phyloP scores from a whole-genome alignment of 1,284 basidiomycete genomes.

The Retiboletus fuscus region DNA sequence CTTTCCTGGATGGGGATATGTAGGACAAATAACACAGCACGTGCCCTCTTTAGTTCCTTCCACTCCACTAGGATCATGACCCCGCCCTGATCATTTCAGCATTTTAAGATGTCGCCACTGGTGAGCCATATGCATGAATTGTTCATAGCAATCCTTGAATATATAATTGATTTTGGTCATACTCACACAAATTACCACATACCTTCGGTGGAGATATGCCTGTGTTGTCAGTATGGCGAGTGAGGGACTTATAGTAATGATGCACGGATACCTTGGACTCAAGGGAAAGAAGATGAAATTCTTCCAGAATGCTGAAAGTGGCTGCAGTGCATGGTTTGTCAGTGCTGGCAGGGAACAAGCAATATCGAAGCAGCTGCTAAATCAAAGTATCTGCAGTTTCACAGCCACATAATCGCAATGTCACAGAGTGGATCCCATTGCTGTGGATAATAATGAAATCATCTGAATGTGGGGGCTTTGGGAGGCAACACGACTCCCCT shows the following conservation, averaged over 20 bases:
- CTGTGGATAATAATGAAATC: constrained; percentile 19
- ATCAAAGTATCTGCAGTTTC: neutral
- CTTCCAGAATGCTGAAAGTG: constrained; percentile 17
- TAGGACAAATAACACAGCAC: constrained; percentile 10
- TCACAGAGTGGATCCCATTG: constrained; percentile 22
- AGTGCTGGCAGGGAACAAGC: constrained; percentile 20
- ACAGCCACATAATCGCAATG: constrained; percentile 14
- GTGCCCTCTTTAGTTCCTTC: neutral
- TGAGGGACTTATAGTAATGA: constrained; percentile 30
- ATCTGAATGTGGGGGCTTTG: neutral
- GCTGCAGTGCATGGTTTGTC: constrained; percentile 24
- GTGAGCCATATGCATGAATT: constrained; percentile 14
- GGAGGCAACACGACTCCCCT: neutral
- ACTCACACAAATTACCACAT: too few relatives aligned
- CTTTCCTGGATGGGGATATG: constrained; percentile 16
- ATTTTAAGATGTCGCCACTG: constrained; percentile 30
- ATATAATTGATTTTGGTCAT: too few relatives aligned
- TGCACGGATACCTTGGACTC: constrained; percentile 33
- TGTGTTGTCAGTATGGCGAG: neutral
- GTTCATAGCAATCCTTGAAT: constrained; percentile 15
- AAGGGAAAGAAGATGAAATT: constrained; percentile 41
- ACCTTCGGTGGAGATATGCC: constrained; percentile 1
- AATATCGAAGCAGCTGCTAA: constrained; percentile 8
- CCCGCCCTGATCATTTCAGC: constrained; percentile 26
- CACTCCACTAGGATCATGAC: neutral